phyloP scores from a whole-genome alignment of 805 yeast genomes.

The Sugiyamaella floridensis region DNA sequence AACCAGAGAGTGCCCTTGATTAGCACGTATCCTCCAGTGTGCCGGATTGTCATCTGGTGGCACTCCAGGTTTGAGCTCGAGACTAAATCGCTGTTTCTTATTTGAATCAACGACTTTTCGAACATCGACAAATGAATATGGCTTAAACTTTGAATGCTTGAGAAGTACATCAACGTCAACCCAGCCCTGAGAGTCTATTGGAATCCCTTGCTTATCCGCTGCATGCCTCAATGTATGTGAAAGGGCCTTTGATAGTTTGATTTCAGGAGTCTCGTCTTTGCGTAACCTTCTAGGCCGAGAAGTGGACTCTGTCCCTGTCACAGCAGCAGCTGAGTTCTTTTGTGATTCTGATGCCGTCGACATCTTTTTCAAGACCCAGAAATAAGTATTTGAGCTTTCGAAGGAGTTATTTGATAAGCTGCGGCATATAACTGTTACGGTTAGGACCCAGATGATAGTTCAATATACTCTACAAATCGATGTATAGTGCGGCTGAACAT shows the following conservation, averaged over 20 bases:
- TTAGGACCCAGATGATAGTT: too few species aligned
- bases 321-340: neutral
- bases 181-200: slow-evolving; percentile 64
- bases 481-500: neutral
- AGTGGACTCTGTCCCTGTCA: neutral
- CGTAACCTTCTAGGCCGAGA: neutral
- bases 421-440: too few species aligned
- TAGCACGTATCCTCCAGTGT: slow-evolving; percentile 59
- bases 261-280: slow-evolving; percentile 18
- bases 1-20: slow-evolving; percentile 81
- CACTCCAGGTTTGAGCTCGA: slow-evolving; percentile 27
- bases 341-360: neutral
- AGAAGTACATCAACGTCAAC: slow-evolving; percentile 49
- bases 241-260: slow-evolving; percentile 62
- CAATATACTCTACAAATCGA: too few species aligned
- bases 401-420: too few species aligned
- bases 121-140: slow-evolving; percentile 52
- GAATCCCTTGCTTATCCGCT: slow-evolving; percentile 60
- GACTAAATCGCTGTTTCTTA: slow-evolving; percentile 62
- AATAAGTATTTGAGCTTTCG: too few species aligned
- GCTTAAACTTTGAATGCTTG: slow-evolving; percentile 46
- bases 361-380: too few species aligned
- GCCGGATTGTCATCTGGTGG: slow-evolving; percentile 11
- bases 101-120: slow-evolving; percentile 54
- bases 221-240: slow-evolving; percentile 81